These are phyloP conservation scores for Peniophora sp. DNA, from an alignment of 1,284 basidiomycete genomes.

Conservation along the genomic window DNA sequence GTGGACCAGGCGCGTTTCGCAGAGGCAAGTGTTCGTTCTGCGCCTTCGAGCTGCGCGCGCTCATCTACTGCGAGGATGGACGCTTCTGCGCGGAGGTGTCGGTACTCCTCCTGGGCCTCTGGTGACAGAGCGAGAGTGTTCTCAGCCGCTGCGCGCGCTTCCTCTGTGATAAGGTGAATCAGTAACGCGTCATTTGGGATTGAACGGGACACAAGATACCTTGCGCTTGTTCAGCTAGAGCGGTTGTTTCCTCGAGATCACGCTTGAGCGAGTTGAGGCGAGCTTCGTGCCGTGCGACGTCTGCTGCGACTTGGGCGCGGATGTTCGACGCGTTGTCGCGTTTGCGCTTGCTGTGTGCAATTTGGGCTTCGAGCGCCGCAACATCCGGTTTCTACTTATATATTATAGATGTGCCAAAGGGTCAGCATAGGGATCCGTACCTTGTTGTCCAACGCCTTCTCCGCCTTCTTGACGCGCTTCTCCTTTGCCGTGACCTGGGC, in stretches of 20 bases:
- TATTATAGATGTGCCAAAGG: not conserved
- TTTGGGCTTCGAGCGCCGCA: constrained; percentile 78
- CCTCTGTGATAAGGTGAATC: constrained; percentile 41
- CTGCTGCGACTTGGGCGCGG: constrained; percentile 59
- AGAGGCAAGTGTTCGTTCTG: constrained; percentile 46
- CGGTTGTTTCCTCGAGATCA: constrained; percentile 63
- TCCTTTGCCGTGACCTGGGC: constrained; percentile 69
- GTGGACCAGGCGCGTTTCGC: constrained; percentile 25
- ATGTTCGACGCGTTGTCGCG: constrained; percentile 61
- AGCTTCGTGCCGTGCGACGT: constrained; percentile 57
- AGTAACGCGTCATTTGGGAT: constrained; percentile 1
- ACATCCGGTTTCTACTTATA: constrained; percentile 67
- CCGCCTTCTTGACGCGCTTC: constrained; percentile 71
- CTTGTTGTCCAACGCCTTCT: constrained; percentile 79
- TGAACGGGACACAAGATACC: constrained; percentile 34
- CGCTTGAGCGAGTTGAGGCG: constrained; percentile 51
- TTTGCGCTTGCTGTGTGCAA: constrained; percentile 79
- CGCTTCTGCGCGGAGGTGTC: constrained; percentile 70
- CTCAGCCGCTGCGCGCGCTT: constrained; percentile 66
- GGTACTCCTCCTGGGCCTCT: constrained; percentile 85
- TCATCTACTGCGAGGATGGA: constrained; percentile 79
- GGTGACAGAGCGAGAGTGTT: constrained; percentile 75
- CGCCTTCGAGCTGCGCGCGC: constrained; percentile 78
- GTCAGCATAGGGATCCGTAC: constrained; percentile 29
- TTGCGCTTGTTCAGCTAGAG: constrained; percentile 71